phyloP scores from a whole-genome alignment of 1,284 basidiomycete species.

The Melampsora americana region DNA sequence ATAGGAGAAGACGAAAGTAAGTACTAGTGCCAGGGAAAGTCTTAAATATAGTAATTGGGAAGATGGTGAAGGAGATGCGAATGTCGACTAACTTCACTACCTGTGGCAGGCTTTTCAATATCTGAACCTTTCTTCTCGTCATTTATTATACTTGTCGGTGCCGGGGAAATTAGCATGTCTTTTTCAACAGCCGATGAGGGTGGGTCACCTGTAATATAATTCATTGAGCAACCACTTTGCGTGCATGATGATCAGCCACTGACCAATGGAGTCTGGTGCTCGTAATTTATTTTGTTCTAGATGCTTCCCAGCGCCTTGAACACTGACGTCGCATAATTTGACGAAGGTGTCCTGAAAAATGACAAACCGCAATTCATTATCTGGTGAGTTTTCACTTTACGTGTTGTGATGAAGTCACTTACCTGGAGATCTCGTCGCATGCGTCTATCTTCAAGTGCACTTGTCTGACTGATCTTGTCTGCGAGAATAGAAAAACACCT shows the following conservation, averaged over 20 bases:
- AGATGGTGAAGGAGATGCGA: no score
- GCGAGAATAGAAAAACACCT: constrained; percentile 77
- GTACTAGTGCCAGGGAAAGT: constrained; percentile 20
- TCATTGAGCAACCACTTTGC: neutral
- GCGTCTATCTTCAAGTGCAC: constrained; percentile 81
- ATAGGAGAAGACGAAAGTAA: neutral
- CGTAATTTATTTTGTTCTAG: constrained; percentile 60
- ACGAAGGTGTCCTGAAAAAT: constrained; percentile 70
- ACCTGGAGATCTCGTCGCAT: constrained; percentile 86
- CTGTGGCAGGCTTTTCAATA: constrained; percentile 23
- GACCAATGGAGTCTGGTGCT: constrained; percentile 13
- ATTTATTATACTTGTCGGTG: constrained; percentile 1
- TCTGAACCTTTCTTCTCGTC: constrained; percentile 26
- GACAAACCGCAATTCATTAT: constrained; percentile 15
- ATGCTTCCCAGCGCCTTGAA: constrained; percentile 69
- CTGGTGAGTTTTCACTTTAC: neutral
- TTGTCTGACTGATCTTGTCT: constrained; percentile 79
- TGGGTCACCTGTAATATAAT: constrained; percentile 2
- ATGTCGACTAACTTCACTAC: constrained; percentile 6
- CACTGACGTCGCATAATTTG: constrained; percentile 77
- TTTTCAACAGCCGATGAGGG: constrained; percentile 12
- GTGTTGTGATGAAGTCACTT: constrained; percentile 37
- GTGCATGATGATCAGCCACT: neutral
- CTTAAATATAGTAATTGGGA: no score
- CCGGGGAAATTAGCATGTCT: constrained; percentile 19